A percentile compares a stretch with the other conserved stretches of the same genome.
phyloP scores from a whole-genome alignment of 2,329 filamentous ascomycete species.

The Penicillium oxalicum region DNA sequence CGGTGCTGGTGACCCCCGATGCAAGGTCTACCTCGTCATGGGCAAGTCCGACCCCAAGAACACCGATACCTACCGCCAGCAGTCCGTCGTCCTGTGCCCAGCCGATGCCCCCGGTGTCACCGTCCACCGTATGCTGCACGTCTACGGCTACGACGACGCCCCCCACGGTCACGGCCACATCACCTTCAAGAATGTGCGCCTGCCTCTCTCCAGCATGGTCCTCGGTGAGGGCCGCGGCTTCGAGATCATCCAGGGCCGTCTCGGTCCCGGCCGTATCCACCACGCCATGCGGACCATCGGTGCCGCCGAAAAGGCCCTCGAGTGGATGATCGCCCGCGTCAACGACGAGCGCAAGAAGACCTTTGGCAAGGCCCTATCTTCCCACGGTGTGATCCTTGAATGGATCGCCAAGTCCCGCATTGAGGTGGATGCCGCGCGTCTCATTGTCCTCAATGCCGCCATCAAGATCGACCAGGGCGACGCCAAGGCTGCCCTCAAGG shows the following conservation, averaged over 20 bases:
- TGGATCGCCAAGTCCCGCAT: constrained; percentile 89
- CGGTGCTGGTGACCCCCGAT: constrained; percentile 86
- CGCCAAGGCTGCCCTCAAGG: constrained; percentile 81
- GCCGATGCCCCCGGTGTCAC: constrained; percentile 75
- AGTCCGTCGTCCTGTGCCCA: constrained; percentile 88
- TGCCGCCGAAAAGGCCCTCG: constrained; percentile 80
- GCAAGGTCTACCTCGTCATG: constrained; percentile 93
- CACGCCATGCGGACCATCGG: constrained; percentile 96
- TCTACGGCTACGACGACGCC: constrained; percentile 97
- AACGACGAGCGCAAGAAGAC: constrained; percentile 88
- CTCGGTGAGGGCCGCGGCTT: constrained; percentile 92
- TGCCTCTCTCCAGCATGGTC: constrained; percentile 76
- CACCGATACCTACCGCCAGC: constrained; percentile 74
- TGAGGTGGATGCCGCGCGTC: constrained; percentile 86
- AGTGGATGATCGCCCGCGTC: constrained; percentile 90
- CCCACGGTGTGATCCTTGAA: constrained; percentile 92
- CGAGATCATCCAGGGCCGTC: constrained; percentile 95
- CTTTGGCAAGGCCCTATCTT: constrained; percentile 77
- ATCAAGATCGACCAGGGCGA: constrained; percentile 87
- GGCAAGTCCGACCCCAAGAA: constrained; percentile 79
- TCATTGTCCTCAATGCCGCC: constrained; percentile 88
- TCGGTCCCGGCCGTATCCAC: constrained; percentile 93
- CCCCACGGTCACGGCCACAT: constrained; percentile 96
- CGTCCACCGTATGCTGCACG: constrained; percentile 87
- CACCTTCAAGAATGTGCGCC: constrained; percentile 80